Base-by-base conservation (phyloP, 148 eudicot genomes). In the Silene conica region DNA sequence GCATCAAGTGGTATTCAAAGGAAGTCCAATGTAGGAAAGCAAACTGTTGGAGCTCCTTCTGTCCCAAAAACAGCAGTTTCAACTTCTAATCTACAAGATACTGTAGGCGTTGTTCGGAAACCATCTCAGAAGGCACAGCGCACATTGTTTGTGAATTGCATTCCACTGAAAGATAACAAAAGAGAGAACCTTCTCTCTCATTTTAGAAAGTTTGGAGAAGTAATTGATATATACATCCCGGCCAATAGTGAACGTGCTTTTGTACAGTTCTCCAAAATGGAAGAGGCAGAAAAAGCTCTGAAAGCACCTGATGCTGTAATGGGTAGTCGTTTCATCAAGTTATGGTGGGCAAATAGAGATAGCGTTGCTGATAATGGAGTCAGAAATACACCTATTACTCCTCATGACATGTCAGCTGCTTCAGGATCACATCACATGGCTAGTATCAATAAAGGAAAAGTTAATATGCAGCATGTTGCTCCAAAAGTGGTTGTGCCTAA, bases 241-340 rank as follows among this genome's bases (percentile, higher is more conserved):
- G 68, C 80, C 11, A 79, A 86, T 70, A 84, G 83, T 78, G 96
- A 91, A 76, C 86, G 88, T 80, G 97, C 98, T 71, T 94, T 94
- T 94, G 96, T 94, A 81, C 98, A 94, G 76, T 94, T 91, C 68
- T 94, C 90, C 43, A 89, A 79, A 78, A 89, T 90, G 78, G 93
- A 89, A 82, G 98, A 91, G 78, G 98, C 97, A 52, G 97, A 91
- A 78, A 86, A 82, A 58, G 97, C 98, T 71, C 71, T 94, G 4
- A 91, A 83, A 83, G 97, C 97, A 81, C 97, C 98, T 80, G 98
- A 94, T 85, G 98, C 98, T 75, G 96, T 94, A 57, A 94, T 94
- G 97, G 98, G 97, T 52, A 94, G 93, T 80, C 89, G 97, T 54
- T 94, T 94, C 83, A 88, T 91, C 63, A 94, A 87, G 83, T 77